Evolutionary conservation across 2,329 filamentous ascomycete genomes (phyloP).

Genomic region (Samsoniella hepiali): DNA sequence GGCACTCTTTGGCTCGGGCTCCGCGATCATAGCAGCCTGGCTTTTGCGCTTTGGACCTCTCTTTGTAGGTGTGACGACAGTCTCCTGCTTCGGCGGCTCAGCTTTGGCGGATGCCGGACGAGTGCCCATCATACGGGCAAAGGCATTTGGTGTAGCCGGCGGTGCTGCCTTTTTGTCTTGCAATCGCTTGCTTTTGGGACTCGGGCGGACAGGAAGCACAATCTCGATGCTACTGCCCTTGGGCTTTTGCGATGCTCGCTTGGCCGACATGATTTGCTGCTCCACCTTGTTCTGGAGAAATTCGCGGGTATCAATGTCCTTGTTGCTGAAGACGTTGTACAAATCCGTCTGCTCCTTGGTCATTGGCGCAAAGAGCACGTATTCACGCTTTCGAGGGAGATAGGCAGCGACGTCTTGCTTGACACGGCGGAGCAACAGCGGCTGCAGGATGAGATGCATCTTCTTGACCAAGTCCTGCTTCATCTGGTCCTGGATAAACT

Average conservation of each 20-base stretch:
- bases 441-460: conserved; percentile 89
- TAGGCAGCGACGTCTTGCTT: conserved; percentile 91
- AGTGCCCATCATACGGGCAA: conserved; percentile 48
- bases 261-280: conserved; percentile 51
- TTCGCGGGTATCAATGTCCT: conserved; percentile 59
- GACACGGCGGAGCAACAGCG: conserved; percentile 79
- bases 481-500: conserved; percentile 74
- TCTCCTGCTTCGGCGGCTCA: conserved; percentile 17
- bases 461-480: conserved; percentile 58
- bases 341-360: conserved; percentile 87
- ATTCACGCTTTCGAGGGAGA: conserved; percentile 95
- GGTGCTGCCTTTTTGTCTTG: conserved; percentile 23
- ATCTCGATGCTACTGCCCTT: conserved; percentile 22
- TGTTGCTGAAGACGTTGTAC: conserved; percentile 65
- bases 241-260: conserved; percentile 16
- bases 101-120: conserved; percentile 26
- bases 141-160: conserved; percentile 41
- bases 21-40: conserved; percentile 26
- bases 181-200: conserved; percentile 32
- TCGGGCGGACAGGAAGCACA: conserved; percentile 36
- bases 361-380: conserved; percentile 90
- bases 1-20: conserved; percentile 59
- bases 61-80: conserved; percentile 23
- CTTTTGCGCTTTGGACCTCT: conserved; percentile 33
- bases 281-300: conserved; percentile 80